Percentiles rank a stretch among this genome's conserved stretches.
Conservation (phyloP, 148 eudicot species). For the Rhododendron simsii region DNA sequence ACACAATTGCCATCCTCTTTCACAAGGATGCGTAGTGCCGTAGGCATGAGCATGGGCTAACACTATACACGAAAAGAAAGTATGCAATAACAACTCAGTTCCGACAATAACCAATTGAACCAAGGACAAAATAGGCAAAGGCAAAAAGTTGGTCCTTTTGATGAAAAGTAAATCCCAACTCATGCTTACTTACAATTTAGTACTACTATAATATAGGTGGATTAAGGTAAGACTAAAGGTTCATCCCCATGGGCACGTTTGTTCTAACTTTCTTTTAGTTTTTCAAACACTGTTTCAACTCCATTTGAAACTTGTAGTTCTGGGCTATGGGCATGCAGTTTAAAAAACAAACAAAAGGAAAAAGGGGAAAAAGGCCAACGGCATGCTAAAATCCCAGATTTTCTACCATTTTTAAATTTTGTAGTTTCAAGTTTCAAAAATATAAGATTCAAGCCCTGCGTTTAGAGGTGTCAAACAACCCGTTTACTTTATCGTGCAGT, state of each 20-base stretch:
- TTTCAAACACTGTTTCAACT: neutral
- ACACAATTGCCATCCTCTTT: no score
- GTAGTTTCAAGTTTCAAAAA: neutral
- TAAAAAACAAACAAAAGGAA: no score
- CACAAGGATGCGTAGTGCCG: no score
- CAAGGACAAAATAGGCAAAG: neutral
- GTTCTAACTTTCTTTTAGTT: neutral
- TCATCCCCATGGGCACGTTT: neutral
- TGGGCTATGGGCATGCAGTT: neutral
- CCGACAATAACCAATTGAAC: no score
- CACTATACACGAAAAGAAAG: no score
- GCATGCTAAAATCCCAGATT: neutral
- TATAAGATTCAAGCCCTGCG: no score
- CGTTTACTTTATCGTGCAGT: no score
- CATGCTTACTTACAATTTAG: neutral
- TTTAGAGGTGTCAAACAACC: no score
- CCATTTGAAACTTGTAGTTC: neutral
- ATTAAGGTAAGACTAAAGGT: neutral
- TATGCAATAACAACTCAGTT: no score
- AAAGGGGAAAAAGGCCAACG: neutral
- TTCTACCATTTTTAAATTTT: neutral
- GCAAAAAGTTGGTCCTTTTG: neutral
- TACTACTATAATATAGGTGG: neutral
- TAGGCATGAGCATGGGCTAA: no score
- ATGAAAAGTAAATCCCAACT: neutral